These are phyloP conservation scores for Russula olivacea DNA, from an alignment of 768 basidiomycete species.

Conservation along the genomic window DNA sequence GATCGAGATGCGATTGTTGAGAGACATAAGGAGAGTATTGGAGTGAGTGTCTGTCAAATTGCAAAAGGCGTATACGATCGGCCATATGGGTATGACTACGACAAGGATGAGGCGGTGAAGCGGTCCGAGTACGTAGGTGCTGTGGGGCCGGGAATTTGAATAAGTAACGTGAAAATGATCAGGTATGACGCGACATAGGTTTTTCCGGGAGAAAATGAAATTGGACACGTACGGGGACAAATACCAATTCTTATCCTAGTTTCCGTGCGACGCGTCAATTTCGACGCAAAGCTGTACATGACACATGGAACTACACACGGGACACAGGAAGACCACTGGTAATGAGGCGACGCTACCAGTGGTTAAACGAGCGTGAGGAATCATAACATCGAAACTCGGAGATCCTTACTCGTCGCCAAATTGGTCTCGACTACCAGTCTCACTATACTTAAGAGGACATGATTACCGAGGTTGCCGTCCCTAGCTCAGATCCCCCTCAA, in stretches of 20 bases:
- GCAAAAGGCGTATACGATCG: background rate
- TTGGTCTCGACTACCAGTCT: conserved; percentile 29
- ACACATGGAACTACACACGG: background rate
- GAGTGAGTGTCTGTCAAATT: conserved; percentile 24
- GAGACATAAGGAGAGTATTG: conserved; percentile 28
- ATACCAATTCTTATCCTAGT: conserved; percentile 3
- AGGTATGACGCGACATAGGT: background rate
- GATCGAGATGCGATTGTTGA: conserved; percentile 24
- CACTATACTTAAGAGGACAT: conserved; percentile 24
- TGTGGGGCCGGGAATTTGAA: background rate
- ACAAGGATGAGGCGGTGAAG: too few species aligned
- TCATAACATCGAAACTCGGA: too few species aligned
- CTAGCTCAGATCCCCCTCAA: background rate
- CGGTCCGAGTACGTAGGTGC: conserved; percentile 6
- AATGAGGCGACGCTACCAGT: background rate
- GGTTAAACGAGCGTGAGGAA: background rate
- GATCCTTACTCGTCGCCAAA: conserved; percentile 15
- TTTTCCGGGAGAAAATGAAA: background rate
- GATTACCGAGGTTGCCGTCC: background rate
- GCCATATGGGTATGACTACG: background rate
- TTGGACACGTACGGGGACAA: conserved; percentile 1
- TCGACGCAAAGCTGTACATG: background rate
- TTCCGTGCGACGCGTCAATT: background rate
- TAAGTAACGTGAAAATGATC: background rate
- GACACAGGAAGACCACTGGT: background rate